Evolutionary conservation across 805 yeast species (phyloP), one percentile per base, ranked within the genome.

Genomic region (Candida ponderosae): DNA sequence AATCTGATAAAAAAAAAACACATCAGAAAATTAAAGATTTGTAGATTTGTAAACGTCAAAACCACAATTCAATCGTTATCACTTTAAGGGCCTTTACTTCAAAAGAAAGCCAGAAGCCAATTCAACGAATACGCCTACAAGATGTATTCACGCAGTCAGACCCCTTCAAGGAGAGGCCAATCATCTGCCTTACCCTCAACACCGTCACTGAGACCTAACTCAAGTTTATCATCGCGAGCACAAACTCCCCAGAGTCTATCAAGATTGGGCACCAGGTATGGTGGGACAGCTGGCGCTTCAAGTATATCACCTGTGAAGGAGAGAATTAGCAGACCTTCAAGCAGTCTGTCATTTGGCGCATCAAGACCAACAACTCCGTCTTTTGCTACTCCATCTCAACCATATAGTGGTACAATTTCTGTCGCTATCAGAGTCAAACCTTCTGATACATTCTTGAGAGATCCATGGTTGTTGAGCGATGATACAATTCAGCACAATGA

Each of bases 391-490:
- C 32, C 39, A 10, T 39, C 50, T 10, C 54, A 43, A 33, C 51
- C 61, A 1, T 83, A 81, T 50, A 68, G 76, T 4, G 94, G 94
- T 2, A 68, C 80, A 14, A 86, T 87, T 44, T 71, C 75, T 2
- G 96, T 87, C 1, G 73, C 88, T 1, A 72, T 87, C 11, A 65
- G 96, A 42, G 87, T 89, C 15, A 79, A 81, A 45, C 96, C 96
- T 0, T 65, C 46, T 29, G 50, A 44, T 17, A 46, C 50, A 14
- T 44, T 48, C 32, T 44, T 59, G 19, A 55, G 51, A 27, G 60
- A 59, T 40, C 57, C 62, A 9, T 51, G 60, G 57, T 54, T 36
- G 13, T 36, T 56, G 8, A 45, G 40, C 32, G 59, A 60, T 17
- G 45, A 43, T 2, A 43, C 62, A 52, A 42, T 82, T 74, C 80